Evolutionary conservation across 192 early-diverging fungal genomes (phyloP), one percentile per base, ranked within the genome.

Genomic region (Coemansia sp.): DNA sequence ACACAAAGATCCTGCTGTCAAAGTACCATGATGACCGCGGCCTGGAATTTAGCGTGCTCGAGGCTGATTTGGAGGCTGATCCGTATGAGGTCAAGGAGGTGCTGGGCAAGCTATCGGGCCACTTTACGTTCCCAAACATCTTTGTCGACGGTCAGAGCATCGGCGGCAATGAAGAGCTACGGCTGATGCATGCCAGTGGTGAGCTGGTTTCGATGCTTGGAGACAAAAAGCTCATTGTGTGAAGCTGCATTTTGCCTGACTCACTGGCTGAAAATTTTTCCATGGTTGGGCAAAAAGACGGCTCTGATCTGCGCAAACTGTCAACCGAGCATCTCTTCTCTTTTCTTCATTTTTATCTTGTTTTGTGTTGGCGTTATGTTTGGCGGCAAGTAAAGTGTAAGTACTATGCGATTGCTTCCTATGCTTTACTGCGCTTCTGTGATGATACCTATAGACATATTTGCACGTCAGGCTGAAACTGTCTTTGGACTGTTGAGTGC

Each of bases 101-200:
- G 67, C 87, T 48, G 31, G 33, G 29, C 33, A 71, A 53, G 56
- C 70, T 77, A 67, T 86, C 60, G 55, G 80, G 46, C 80, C 89
- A 66, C 52, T 73, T 23, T 80, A 87, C 64, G 76, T 91, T 56
- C 81, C 89, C 76, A 48, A 91, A 88, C 62, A 82, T 89, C 56
- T 91, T 88, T 68, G 79, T 91, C 50, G 68, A 81, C n/a, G 81
- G 82, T n/a, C 74, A 65, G 27, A 88, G 88, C 67, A 62, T 91
- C 16, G 89, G 88, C 25, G 89, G 88, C 28, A 71, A 71, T 52
- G 85, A 86, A 54, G 84, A 78, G 44, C 71, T 88, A 6, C 53
- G 71, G 1, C 64, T 53, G 2, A 72, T 78, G 33, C 70, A 81
- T 19, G 56, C 58, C 0, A 79, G 60, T 16, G 85, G 85, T 6